phyloP scores from a whole-genome alignment of 1,139 yeast species.

The Suhomyces guaymorum region DNA sequence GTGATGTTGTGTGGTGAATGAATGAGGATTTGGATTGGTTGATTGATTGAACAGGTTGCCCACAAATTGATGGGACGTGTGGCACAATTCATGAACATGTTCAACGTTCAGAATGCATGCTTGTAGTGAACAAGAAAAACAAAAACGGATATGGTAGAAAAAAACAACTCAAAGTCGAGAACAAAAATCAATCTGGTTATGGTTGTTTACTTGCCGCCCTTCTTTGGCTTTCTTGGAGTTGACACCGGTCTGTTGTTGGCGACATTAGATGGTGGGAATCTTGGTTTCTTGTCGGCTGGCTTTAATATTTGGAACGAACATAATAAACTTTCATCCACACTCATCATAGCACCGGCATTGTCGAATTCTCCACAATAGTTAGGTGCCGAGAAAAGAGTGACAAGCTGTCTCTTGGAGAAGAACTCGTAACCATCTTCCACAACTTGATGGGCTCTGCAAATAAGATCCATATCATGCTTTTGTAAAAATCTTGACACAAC shows the following conservation, averaged over 20 bases:
- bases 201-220: slow-evolving; percentile 47
- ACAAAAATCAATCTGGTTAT: slow-evolving; percentile 3
- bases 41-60: too few species aligned
- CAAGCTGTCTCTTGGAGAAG: slow-evolving; percentile 92
- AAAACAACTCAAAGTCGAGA: slow-evolving; percentile 4
- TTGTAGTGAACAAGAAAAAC: slow-evolving; percentile 4
- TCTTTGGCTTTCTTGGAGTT: slow-evolving; percentile 74
- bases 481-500: slow-evolving; percentile 92
- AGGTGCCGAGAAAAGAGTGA: slow-evolving; percentile 93
- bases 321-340: slow-evolving; percentile 91
- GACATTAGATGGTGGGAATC: slow-evolving; percentile 55
- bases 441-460: slow-evolving; percentile 98
- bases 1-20: slow-evolving; percentile 7
- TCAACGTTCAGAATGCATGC: slow-evolving; percentile 5
- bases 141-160: slow-evolving; percentile 7
- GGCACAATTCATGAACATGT: slow-evolving; percentile 4
- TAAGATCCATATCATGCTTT: slow-evolving; percentile 94
- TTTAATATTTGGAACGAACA: slow-evolving; percentile 97
- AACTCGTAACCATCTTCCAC: slow-evolving; percentile 99
- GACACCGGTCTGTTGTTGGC: slow-evolving; percentile 58
- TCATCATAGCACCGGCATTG: slow-evolving; percentile 99
- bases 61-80: slow-evolving; percentile 5
- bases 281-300: slow-evolving; percentile 94
- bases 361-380: slow-evolving; percentile 98
- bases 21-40: slow-evolving; percentile 5